A percentile compares a stretch with the other conserved stretches of the same genome.
Evolutionary conservation across 2,329 filamentous ascomycete genomes (phyloP).

Genomic region (Nemania abortiva): DNA sequence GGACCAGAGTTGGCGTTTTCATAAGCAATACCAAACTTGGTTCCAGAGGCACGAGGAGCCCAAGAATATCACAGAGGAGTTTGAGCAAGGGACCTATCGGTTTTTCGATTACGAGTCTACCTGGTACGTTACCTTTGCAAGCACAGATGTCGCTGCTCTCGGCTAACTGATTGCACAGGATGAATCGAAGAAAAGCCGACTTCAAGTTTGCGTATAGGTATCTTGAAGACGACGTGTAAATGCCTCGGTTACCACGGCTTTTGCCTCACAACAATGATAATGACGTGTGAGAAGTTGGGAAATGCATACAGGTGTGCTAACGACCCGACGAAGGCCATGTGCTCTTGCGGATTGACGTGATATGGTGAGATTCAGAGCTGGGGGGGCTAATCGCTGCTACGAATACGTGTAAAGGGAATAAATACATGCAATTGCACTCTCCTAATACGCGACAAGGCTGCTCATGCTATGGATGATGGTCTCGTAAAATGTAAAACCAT

Average conservation of each 20-base stretch:
- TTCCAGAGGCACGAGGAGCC: constrained; percentile 98
- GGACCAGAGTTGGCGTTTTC: constrained; percentile 98
- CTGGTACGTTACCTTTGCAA: constrained; percentile 74
- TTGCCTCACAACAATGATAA: not conserved
- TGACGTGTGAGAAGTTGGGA: constrained; percentile 13
- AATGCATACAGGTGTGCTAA: not conserved
- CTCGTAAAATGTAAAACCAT: constrained; percentile 9
- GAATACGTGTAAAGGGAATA: constrained; percentile 30
- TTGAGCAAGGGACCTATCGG: constrained; percentile 97
- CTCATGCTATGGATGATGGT: not conserved
- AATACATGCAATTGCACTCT: constrained; percentile 23
- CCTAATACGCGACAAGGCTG: constrained; percentile 16
- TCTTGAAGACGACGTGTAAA: constrained; percentile 87
- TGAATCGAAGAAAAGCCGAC: constrained; percentile 97
- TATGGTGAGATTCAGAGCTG: constrained; percentile 8
- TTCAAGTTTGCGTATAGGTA: constrained; percentile 99
- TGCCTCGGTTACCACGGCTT: constrained; percentile 59
- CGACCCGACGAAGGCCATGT: constrained; percentile 4
- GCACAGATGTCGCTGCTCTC: not conserved
- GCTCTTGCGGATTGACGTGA: constrained; percentile 11
- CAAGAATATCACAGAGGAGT: constrained; percentile 98
- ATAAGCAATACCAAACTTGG: constrained; percentile 99
- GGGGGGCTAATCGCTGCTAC: constrained; percentile 24
- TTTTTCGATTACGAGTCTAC: constrained; percentile 99
- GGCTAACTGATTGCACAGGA: constrained; percentile 69